A percentile compares a stretch with the other conserved stretches of the same genome.
Evolutionary conservation across 2,329 filamentous ascomycete genomes (phyloP).

Genomic region (Sporothrix pallida): DNA sequence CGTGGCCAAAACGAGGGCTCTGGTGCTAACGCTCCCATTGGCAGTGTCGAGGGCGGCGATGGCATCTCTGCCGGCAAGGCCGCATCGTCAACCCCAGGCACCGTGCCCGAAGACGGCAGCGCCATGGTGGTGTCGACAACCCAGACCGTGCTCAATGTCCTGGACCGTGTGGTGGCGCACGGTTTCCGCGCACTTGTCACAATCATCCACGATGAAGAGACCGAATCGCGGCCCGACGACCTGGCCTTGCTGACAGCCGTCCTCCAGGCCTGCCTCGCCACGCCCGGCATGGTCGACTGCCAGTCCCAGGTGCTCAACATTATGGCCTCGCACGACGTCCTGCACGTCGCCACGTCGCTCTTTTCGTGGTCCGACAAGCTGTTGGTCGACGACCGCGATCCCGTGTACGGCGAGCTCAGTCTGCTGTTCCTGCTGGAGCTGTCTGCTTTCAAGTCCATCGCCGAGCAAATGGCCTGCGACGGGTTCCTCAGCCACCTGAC

Average conservation of each 20-base stretch:
- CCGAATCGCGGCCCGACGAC: slow-evolving; percentile 73
- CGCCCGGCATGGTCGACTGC: slow-evolving; percentile 76
- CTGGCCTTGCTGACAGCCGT: slow-evolving; percentile 87
- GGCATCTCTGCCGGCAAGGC: background rate
- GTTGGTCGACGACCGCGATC: slow-evolving; percentile 69
- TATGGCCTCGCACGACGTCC: slow-evolving; percentile 71
- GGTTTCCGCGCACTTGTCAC: slow-evolving; percentile 83
- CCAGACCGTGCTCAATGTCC: slow-evolving; percentile 75
- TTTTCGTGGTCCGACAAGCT: slow-evolving; percentile 94
- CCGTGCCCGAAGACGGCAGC: slow-evolving; percentile 37
- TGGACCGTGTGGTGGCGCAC: slow-evolving; percentile 77
- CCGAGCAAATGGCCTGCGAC: slow-evolving; percentile 88
- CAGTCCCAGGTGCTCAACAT: slow-evolving; percentile 74
- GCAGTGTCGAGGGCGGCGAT: slow-evolving; percentile 21
- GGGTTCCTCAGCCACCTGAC: slow-evolving; percentile 80
- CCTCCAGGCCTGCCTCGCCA: slow-evolving; percentile 79
- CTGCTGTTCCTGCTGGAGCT: slow-evolving; percentile 87
- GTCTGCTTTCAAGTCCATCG: slow-evolving; percentile 78
- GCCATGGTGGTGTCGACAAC: slow-evolving; percentile 54
- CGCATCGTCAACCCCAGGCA: background rate
- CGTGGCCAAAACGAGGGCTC: slow-evolving; percentile 37
- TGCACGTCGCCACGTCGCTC: slow-evolving; percentile 81
- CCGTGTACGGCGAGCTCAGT: slow-evolving; percentile 91
- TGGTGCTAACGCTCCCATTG: slow-evolving; percentile 35
- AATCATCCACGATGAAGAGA: slow-evolving; percentile 77